These are phyloP conservation scores for Aspergillus tubingensis DNA, from an alignment of 2,329 filamentous ascomycete species.

Conservation along the genomic window DNA sequence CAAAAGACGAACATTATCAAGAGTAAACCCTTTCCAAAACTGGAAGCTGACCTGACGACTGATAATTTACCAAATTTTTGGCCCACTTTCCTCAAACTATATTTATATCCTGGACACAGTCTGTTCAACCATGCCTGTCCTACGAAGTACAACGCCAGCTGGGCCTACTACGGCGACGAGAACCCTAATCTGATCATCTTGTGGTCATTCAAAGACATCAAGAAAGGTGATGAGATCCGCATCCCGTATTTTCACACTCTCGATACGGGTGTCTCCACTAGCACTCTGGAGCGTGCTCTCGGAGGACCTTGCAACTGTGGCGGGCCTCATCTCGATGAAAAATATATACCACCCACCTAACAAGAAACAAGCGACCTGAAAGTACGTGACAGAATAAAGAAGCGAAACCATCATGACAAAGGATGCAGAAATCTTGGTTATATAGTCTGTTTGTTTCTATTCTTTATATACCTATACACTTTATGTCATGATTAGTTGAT, in stretches of 20 bases:
- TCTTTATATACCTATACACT: too few relatives aligned
- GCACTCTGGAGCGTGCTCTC: constrained; percentile 10
- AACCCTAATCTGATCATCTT: constrained; percentile 35
- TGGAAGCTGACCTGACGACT: background rate
- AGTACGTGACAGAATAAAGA: too few relatives aligned
- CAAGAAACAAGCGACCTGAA: too few relatives aligned
- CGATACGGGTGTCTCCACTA: background rate
- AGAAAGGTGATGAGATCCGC: constrained; percentile 29
- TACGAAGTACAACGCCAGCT: constrained; percentile 28
- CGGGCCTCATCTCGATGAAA: background rate
- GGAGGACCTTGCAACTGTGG: constrained; percentile 21
- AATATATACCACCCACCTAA: too few relatives aligned
- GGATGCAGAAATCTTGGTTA: too few relatives aligned
- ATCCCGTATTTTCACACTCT: constrained; percentile 21
- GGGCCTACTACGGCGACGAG: constrained; percentile 28
- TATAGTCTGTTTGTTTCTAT: too few relatives aligned
- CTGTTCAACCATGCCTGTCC: constrained; percentile 35
- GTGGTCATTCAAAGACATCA: constrained; percentile 29
- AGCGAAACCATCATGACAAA: too few relatives aligned
- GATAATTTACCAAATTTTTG: constrained; percentile 14
- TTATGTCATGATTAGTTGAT: too few relatives aligned
- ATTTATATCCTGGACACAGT: constrained; percentile 35
- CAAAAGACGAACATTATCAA: background rate
- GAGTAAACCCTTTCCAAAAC: background rate
- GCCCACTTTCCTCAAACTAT: constrained; percentile 31